Evolutionary conservation across 2,329 filamentous ascomycete species (phyloP).

Genomic region (Apiospora marii): DNA sequence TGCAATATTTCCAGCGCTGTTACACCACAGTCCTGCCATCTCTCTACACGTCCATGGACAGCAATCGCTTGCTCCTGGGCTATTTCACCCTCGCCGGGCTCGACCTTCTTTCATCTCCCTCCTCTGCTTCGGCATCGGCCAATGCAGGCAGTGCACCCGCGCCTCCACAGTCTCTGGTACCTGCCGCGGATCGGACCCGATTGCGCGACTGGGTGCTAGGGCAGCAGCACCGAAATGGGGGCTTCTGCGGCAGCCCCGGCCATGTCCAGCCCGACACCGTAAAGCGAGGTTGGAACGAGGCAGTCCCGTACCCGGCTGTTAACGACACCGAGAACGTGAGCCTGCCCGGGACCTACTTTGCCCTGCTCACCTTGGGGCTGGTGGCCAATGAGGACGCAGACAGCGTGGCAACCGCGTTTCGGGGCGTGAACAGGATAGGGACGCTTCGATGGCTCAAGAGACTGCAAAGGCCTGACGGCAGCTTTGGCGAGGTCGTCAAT

Average conservation of each 20-base stretch:
- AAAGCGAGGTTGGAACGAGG: slow-evolving; percentile 38
- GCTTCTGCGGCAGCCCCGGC: slow-evolving; percentile 87
- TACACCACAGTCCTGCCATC: slow-evolving; percentile 81
- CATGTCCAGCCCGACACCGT: slow-evolving; percentile 55
- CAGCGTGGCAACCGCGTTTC: slow-evolving; percentile 56
- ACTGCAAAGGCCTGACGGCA: slow-evolving; percentile 84
- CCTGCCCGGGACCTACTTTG: slow-evolving; percentile 88
- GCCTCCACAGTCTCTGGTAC: slow-evolving; percentile 58
- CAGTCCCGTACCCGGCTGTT: slow-evolving; percentile 52
- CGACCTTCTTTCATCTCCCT: slow-evolving; percentile 76
- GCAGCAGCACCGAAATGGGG: slow-evolving; percentile 85
- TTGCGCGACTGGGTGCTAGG: slow-evolving; percentile 81
- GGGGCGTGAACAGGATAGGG: slow-evolving; percentile 70
- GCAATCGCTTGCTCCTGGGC: slow-evolving; percentile 86
- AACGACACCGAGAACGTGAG: slow-evolving; percentile 65
- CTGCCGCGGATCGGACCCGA: slow-evolving; percentile 50
- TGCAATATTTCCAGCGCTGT: slow-evolving; percentile 93
- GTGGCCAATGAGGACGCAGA: slow-evolving; percentile 50
- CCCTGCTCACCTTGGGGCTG: slow-evolving; percentile 74
- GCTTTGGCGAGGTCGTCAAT: slow-evolving; percentile 84
- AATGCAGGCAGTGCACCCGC: slow-evolving; percentile 53
- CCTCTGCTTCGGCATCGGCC: slow-evolving; percentile 51
- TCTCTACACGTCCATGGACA: slow-evolving; percentile 87
- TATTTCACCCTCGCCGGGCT: slow-evolving; percentile 90
- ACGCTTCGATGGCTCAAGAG: slow-evolving; percentile 77